A percentile compares a stretch with the other conserved stretches of the same genome.
These are phyloP conservation scores for Acacia crassicarpa DNA, from an alignment of 306 rosid species.

Conservation along the genomic window DNA sequence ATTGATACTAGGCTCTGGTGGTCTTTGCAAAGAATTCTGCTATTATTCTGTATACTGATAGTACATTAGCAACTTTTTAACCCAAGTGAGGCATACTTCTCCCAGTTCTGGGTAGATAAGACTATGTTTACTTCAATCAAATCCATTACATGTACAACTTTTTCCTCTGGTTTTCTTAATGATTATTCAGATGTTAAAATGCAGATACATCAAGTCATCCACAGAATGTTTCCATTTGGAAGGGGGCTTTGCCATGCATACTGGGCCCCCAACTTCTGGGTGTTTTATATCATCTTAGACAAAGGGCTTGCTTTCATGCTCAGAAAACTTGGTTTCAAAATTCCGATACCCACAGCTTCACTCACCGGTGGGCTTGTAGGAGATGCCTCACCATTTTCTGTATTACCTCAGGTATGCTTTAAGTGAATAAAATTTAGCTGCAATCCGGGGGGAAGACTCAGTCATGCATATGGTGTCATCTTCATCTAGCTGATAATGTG, in stretches of 20 bases:
- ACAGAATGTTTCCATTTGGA: conserved; percentile 88
- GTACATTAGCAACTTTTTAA: conserved; percentile 1
- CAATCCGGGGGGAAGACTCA: not conserved
- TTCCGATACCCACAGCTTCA: conserved; percentile 65
- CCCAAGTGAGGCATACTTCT: not conserved
- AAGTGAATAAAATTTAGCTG: conserved; percentile 10
- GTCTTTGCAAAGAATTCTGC: not conserved
- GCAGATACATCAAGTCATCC: conserved; percentile 79
- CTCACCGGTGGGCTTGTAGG: conserved; percentile 91
- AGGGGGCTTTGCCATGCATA: conserved; percentile 98
- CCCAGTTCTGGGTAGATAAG: not conserved
- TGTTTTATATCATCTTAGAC: conserved; percentile 81
- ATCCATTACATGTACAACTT: not conserved
- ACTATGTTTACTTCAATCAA: not conserved
- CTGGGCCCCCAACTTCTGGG: conserved; percentile 99
- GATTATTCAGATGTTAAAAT: conserved; percentile 38
- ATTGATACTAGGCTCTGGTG: not conserved
- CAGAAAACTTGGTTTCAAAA: conserved; percentile 64
- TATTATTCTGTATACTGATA: not conserved
- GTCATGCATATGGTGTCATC: conserved; percentile 14
- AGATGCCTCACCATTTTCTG: conserved; percentile 76
- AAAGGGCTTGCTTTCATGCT: conserved; percentile 73
- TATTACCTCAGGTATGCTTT: conserved; percentile 69
- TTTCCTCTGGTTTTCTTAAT: conserved; percentile 20
- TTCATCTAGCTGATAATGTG: conserved; percentile 17